phyloP scores from a whole-genome alignment of 441 rosid genomes.

The Codiaeum variegatum region DNA sequence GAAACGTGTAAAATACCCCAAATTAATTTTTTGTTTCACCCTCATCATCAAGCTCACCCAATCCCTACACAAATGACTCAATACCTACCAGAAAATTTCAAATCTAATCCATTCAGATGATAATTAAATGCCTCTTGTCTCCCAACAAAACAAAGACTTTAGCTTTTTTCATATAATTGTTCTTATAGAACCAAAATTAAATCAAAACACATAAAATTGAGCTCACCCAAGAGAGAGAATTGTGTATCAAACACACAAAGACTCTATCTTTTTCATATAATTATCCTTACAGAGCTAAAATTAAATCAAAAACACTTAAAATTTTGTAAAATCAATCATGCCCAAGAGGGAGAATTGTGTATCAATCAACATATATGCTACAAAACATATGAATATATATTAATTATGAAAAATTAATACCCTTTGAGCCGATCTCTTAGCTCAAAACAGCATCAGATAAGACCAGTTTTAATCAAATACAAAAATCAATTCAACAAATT shows the following conservation, averaged over 20 bases:
- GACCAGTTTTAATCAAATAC: slow-evolving; percentile 21
- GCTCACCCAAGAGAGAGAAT: neutral
- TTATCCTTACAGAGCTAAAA: too few relatives aligned
- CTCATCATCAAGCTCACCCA: neutral
- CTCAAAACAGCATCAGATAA: slow-evolving; percentile 38
- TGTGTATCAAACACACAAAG: neutral
- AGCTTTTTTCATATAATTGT: neutral
- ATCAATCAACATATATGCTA: neutral
- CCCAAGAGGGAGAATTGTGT: neutral
- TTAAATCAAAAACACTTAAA: too few relatives aligned
- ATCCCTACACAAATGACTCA: neutral
- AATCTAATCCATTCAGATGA: neutral
- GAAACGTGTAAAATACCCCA: neutral
- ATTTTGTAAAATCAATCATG: too few relatives aligned
- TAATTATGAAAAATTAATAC: slow-evolving; percentile 21
- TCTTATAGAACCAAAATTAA: neutral
- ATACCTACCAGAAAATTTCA: neutral
- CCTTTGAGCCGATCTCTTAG: slow-evolving; percentile 30
- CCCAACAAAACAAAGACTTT: neutral
- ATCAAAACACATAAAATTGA: neutral
- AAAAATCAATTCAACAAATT: neutral
- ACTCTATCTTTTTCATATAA: too few relatives aligned
- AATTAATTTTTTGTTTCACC: neutral
- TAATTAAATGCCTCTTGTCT: neutral
- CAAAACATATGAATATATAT: neutral